Evolutionary conservation across 306 rosid genomes (phyloP).

Genomic region (Sicyos baderoa): DNA sequence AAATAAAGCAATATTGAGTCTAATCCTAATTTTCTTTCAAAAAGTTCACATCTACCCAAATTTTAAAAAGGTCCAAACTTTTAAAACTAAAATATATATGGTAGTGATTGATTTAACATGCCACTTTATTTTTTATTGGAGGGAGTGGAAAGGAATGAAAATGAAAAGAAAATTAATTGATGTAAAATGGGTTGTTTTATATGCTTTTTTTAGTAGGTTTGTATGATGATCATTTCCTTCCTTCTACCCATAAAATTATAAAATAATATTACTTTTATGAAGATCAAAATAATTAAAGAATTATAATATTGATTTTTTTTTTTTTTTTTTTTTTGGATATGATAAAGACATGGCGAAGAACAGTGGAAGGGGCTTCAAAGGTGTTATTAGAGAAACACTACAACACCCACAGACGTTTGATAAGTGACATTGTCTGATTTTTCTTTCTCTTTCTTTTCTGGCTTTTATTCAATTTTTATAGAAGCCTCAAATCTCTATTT

Average conservation of each 20-base stretch:
- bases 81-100: no score
- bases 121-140: neutral
- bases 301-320: neutral
- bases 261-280: neutral
- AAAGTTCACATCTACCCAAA: no score
- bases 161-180: neutral
- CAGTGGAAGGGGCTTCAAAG: constrained; percentile 74
- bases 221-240: no score
- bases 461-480: neutral
- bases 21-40: no score
- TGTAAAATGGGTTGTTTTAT: neutral
- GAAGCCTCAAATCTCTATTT: neutral
- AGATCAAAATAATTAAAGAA: no score
- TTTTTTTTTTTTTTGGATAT: constrained; percentile 1
- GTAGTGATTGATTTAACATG: neutral
- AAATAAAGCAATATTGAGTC: no score
- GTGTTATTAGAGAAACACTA: constrained; percentile 78
- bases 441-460: neutral
- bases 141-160: neutral
- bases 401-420: constrained; percentile 68
- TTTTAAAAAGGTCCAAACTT: no score
- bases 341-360: constrained; percentile 76
- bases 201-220: no score
- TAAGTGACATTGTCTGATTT: constrained; percentile 48
- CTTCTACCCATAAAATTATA: no score